A percentile compares a stretch with the other conserved stretches of the same genome.
Conservation (phyloP, 2,329 filamentous ascomycete species). For the Diplodia corticola region DNA sequence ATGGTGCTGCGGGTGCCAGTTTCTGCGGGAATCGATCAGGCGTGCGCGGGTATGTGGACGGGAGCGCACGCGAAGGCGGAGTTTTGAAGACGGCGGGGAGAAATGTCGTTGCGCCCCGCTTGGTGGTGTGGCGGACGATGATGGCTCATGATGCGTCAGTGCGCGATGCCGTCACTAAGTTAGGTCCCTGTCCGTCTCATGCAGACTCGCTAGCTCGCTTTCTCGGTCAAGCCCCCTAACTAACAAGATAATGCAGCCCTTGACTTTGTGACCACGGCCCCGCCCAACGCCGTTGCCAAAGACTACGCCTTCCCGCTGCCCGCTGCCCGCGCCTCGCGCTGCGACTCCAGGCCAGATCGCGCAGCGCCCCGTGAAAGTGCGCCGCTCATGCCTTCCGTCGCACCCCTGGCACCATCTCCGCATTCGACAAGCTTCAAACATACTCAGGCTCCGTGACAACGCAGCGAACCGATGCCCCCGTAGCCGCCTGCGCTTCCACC, state of each 20-base stretch:
- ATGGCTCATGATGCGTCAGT: constrained; percentile 7
- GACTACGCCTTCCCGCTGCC: not conserved
- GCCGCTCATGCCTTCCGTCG: constrained; percentile 16
- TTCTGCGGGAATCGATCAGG: not conserved
- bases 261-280: not conserved
- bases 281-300: not conserved
- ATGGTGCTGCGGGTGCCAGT: constrained; percentile 55
- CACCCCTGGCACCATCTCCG: constrained; percentile 15
- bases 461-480: constrained; percentile 11
- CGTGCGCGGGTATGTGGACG: not conserved
- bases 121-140: constrained; percentile 3
- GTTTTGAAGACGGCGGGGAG: not conserved
- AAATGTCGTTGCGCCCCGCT: not conserved
- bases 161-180: constrained; percentile 5
- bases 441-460: constrained; percentile 14
- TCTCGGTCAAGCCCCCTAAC: not conserved
- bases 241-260: not conserved
- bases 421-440: constrained; percentile 7
- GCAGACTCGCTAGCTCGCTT: not conserved
- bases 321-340: not conserved
- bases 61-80: not conserved
- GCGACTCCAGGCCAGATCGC: not conserved
- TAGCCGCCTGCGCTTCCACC: not conserved
- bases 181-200: not conserved
- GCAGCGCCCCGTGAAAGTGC: not conserved